A percentile compares a stretch with the other conserved stretches of the same genome.
These are phyloP conservation scores for Pythium insidiosum DNA, from an alignment of 352 stramenopile species.

Conservation along the genomic window DNA sequence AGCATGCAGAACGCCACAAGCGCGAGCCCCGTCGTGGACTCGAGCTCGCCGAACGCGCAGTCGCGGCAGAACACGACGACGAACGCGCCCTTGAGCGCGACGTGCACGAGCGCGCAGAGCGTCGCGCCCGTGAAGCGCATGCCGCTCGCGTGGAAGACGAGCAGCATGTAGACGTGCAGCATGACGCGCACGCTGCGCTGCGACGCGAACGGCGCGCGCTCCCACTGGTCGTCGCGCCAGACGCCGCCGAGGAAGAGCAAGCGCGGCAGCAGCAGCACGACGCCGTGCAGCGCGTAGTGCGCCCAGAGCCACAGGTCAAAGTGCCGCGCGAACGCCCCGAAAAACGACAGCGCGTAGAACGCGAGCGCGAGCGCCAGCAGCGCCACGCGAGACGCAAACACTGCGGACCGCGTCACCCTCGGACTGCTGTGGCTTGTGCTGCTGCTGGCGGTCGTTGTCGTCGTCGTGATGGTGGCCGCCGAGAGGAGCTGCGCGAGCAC, in stretches of 20 bases:
- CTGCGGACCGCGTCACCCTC: too few species aligned
- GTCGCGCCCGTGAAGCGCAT: constrained; percentile 63
- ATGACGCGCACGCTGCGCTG: constrained; percentile 50
- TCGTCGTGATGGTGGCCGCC: too few species aligned
- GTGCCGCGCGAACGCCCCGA: constrained; percentile 28
- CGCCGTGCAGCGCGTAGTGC: constrained; percentile 40
- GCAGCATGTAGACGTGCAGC: constrained; percentile 41
- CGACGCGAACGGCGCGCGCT: constrained; percentile 36
- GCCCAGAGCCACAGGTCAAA: constrained; percentile 43
- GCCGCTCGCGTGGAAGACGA: constrained; percentile 54
- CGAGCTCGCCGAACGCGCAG: constrained; percentile 37
- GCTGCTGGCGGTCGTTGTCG: too few species aligned
- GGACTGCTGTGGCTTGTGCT: too few species aligned
- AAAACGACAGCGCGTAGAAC: constrained; percentile 36
- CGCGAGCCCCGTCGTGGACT: constrained; percentile 35
- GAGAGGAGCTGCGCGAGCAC: constrained; percentile 41
- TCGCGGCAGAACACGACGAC: constrained; percentile 39
- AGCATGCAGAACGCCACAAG: constrained; percentile 65
- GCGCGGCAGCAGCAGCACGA: constrained; percentile 40
- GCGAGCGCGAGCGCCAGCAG: constrained; percentile 29
- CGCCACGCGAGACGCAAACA: constrained; percentile 28
- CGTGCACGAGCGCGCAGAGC: constrained; percentile 33
- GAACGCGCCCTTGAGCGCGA: constrained; percentile 37
- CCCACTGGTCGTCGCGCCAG: constrained; percentile 18
- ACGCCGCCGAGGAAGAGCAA: constrained; percentile 29